These are phyloP conservation scores for Corylus avellana DNA, from an alignment of 306 rosid genomes.

Conservation along the genomic window DNA sequence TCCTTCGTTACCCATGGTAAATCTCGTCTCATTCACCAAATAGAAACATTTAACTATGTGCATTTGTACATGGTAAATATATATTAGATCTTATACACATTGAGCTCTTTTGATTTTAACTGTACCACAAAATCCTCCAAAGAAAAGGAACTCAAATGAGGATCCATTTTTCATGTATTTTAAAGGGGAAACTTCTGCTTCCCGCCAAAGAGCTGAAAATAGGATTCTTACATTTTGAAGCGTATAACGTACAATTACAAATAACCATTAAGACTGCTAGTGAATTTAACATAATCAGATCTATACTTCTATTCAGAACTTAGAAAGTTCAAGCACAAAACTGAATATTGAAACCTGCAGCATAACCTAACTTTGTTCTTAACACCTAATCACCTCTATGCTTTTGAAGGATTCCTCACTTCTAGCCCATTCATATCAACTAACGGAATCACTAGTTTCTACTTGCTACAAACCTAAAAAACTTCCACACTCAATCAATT, in stretches of 20 bases:
- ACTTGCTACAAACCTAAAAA: neutral
- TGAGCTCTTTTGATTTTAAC: neutral
- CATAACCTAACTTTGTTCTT: neutral
- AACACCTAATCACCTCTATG: neutral
- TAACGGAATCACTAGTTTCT: neutral
- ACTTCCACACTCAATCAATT: neutral
- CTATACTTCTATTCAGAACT: neutral
- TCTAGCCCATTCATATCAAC: neutral
- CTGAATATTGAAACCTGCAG: neutral
- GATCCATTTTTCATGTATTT: neutral
- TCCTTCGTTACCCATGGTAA: neutral
- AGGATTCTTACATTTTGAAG: neutral
- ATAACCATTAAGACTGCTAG: neutral
- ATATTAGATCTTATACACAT: neutral
- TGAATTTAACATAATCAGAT: neutral
- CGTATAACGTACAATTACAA: neutral
- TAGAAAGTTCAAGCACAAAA: neutral
- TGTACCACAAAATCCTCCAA: neutral
- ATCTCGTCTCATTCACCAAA: neutral
- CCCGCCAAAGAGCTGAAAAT: neutral
- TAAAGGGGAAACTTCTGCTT: neutral
- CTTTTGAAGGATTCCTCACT: neutral
- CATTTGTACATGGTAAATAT: neutral
- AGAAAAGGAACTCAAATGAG: neutral
- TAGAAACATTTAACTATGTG: neutral